Conservation (phyloP, 192 early-diverging fungal species). For the Gonapodya prolifera region DNA sequence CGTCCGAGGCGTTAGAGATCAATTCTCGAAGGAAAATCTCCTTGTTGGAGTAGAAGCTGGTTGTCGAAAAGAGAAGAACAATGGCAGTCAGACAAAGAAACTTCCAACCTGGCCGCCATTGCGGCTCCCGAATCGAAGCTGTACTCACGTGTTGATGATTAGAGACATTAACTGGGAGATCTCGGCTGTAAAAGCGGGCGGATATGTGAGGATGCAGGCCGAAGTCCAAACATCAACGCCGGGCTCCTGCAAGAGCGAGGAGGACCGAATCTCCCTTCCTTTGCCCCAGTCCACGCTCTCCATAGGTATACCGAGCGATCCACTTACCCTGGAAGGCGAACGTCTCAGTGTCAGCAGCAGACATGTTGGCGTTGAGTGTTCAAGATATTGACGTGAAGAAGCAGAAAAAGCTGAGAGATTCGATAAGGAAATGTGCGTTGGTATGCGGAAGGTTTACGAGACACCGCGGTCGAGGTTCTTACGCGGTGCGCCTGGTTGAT, state of each 20-base stretch:
- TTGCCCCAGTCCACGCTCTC: too few relatives aligned
- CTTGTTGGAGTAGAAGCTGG: slow-evolving; percentile 85
- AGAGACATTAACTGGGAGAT: slow-evolving; percentile 99
- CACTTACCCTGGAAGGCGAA: slow-evolving; percentile 54
- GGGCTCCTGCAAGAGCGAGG: too few relatives aligned
- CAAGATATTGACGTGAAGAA: background rate
- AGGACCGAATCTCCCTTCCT: too few relatives aligned
- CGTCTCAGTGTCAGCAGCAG: slow-evolving; percentile 50
- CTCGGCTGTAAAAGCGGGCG: slow-evolving; percentile 73
- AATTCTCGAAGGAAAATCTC: slow-evolving; percentile 98
- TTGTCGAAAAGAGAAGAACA: background rate
- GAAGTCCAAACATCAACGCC: too few relatives aligned
- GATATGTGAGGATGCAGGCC: too few relatives aligned
- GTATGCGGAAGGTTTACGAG: background rate
- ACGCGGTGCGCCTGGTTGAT: background rate
- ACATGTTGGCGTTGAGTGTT: slow-evolving; percentile 2
- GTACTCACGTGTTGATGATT: slow-evolving; percentile 86
- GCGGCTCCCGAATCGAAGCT: background rate
- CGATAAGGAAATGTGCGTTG: background rate
- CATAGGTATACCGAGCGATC: too few relatives aligned
- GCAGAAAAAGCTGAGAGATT: background rate
- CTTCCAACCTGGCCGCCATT: background rate
- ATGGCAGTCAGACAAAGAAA: too few relatives aligned
- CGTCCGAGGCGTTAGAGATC: slow-evolving; percentile 91
- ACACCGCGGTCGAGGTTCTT: background rate